Conservation (phyloP, 371 early-diverging fungal species). For the Mucor racemosus region DNA sequence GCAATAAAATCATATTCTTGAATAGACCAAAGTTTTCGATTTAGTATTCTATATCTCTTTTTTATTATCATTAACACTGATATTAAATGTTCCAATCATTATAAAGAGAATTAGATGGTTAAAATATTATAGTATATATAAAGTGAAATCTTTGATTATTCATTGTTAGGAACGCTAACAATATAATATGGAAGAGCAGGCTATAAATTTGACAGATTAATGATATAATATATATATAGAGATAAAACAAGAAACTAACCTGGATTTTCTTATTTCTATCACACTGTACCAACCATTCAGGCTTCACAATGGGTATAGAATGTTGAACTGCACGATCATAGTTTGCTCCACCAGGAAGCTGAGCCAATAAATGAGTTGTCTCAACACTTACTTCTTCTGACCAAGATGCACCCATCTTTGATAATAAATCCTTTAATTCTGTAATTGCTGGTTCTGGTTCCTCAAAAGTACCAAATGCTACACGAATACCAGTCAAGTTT, state of each 20-base stretch:
- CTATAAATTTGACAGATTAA: slow-evolving; percentile 21
- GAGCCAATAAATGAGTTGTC: slow-evolving; percentile 91
- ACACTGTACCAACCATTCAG: slow-evolving; percentile 93
- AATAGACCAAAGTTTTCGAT: background rate
- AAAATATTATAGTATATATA: background rate
- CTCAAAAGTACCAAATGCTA: slow-evolving; percentile 89
- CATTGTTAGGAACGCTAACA: slow-evolving; percentile 43
- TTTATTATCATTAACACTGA: background rate
- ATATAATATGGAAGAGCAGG: slow-evolving; percentile 58
- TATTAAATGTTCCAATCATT: background rate
- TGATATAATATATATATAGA: background rate
- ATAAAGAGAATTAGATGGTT: background rate
- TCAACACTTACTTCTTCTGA: slow-evolving; percentile 84
- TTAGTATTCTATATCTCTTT: background rate
- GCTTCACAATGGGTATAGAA: slow-evolving; percentile 92
- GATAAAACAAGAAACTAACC: slow-evolving; percentile 41
- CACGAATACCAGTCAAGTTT: slow-evolving; percentile 92
- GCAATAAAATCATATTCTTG: background rate
- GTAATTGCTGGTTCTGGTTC: slow-evolving; percentile 66
- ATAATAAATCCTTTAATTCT: slow-evolving; percentile 75
- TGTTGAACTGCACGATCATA: slow-evolving; percentile 86
- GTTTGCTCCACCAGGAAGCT: slow-evolving; percentile 79
- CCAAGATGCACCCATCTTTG: slow-evolving; percentile 89
- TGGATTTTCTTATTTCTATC: slow-evolving; percentile 89
- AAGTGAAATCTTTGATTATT: slow-evolving; percentile 7